These are phyloP conservation scores for Cercophora newfieldiana DNA, from an alignment of 495 filamentous ascomycete genomes.

Conservation along the genomic window DNA sequence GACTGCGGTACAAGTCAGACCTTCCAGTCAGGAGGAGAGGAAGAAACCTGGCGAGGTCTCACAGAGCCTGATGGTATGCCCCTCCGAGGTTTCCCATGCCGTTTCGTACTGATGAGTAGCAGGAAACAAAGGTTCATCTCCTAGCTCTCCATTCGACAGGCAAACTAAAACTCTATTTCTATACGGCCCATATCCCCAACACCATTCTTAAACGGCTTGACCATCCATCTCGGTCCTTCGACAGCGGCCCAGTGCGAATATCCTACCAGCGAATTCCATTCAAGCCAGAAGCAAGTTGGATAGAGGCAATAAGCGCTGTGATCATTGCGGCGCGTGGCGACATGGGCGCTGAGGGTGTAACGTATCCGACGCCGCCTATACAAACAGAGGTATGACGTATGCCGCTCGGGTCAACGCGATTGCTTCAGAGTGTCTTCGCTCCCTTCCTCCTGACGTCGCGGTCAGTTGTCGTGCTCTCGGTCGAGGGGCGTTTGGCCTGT, in stretches of 20 bases:
- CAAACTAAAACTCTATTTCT: background rate
- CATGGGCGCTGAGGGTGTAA: background rate
- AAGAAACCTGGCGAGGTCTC: background rate
- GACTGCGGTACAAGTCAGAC: background rate
- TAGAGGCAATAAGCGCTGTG: background rate
- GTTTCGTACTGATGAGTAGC: background rate
- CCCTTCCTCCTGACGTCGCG: background rate
- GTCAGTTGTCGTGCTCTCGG: background rate
- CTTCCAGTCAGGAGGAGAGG: background rate
- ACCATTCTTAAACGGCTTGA: background rate
- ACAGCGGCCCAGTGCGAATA: background rate
- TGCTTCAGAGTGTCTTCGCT: background rate
- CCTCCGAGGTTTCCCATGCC: background rate
- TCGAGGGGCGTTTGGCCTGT: background rate
- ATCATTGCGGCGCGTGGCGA: background rate
- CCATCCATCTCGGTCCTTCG: background rate
- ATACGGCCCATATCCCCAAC: background rate
- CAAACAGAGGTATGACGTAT: background rate
- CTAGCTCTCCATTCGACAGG: background rate
- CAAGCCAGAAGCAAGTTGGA: background rate
- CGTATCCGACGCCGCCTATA: background rate
- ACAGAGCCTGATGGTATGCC: background rate
- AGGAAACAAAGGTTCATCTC: background rate
- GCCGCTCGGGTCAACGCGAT: background rate
- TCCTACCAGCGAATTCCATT: background rate